Evolutionary conservation across 768 basidiomycete genomes (phyloP).

Genomic region (Termitomyces sp.): DNA sequence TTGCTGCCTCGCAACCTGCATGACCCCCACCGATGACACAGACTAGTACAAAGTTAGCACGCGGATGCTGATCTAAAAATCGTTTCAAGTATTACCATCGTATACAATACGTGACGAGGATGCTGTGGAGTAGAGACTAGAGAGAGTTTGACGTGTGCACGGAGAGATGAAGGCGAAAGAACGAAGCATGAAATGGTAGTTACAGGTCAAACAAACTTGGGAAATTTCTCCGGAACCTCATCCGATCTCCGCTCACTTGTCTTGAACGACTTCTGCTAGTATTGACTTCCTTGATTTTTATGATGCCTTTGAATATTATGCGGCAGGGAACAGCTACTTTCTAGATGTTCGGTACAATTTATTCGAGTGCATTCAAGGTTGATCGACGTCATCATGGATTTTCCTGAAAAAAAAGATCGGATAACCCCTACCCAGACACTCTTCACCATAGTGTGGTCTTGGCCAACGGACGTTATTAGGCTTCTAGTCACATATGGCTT

Average conservation of each 20-base stretch:
- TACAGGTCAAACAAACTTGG: not conserved
- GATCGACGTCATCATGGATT: no score
- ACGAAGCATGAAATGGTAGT: constrained; percentile 6
- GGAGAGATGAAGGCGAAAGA: constrained; percentile 1
- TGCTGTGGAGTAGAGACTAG: constrained; percentile 6
- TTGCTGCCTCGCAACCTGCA: constrained; percentile 89
- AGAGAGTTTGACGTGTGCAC: constrained; percentile 9
- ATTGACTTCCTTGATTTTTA: not conserved
- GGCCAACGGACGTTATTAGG: not conserved
- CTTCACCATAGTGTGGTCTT: not conserved
- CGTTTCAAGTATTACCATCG: constrained; percentile 6
- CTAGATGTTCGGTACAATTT: not conserved
- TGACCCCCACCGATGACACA: constrained; percentile 91
- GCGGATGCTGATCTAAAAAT: not conserved
- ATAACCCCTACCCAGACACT: no score
- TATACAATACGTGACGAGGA: not conserved
- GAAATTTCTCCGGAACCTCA: not conserved
- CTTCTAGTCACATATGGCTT: not conserved
- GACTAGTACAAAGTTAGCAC: constrained; percentile 29
- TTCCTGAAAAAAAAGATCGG: no score
- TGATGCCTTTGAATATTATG: no score
- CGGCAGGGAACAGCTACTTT: not conserved
- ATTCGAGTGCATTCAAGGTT: no score
- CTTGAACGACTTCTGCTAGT: not conserved
- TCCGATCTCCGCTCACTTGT: not conserved